Evolutionary conservation across 306 rosid species (phyloP), one percentile per base, ranked within the genome.

Genomic region (Clitoria ternatea): DNA sequence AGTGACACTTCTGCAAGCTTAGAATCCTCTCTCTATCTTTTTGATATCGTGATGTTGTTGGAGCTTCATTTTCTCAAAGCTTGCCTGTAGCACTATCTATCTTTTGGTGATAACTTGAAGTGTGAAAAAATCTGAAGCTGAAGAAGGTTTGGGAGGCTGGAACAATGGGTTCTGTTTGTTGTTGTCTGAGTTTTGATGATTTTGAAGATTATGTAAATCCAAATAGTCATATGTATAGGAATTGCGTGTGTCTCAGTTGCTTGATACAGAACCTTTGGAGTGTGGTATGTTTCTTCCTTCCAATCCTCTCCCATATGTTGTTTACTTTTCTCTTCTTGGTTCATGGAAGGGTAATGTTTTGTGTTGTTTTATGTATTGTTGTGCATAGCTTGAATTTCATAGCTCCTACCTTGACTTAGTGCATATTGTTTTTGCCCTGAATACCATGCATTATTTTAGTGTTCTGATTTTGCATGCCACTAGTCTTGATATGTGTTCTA

Each of bases 151-250:
- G 69, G 24, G 59, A 74, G 69, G 81, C 86, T 71, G 82, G 86
- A 87, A 81, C 50, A 62, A 94, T 94, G 98, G 98, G 98, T 72
- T 79, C 98, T 50, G 97, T 90, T 69, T 94, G 96, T 79, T 86
- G 98, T 78, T 94, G 98, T 79, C 70, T 94, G 76, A 84, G 82
- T 54, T 77, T 54, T 42, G 89, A 89, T 4, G 82, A 85, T 70
- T 80, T 84, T 6, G 98, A 90, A 81, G 98, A 87, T 72, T 90
- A 89, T 82, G 83, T 89, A 49, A 90, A 90, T 86, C 98, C 96
- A 42, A 88, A 81, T 80, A 85, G 87, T 83, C 66, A 90, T 60
- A 81, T 81, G 3, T 84, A 78, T 73, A 85, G 98, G 87, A 84
- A 90, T 80, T 94, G 98, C 23, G 43, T 62, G 32, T 94, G 97